phyloP scores from a whole-genome alignment of 441 rosid species.

The Aleurites moluccanus region DNA sequence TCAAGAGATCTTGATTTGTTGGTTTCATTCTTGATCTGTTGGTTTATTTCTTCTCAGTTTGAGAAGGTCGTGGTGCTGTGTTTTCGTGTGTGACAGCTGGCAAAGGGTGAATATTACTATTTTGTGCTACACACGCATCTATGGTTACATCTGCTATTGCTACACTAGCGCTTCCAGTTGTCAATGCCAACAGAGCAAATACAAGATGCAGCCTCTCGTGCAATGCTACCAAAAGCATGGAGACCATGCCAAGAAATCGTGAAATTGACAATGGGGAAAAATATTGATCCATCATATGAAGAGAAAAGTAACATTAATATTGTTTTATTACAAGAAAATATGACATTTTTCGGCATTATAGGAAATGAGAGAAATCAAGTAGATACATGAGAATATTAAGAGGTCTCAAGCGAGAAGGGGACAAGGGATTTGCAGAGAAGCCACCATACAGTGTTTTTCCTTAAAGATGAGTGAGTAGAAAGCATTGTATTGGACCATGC shows the following conservation, averaged over 20 bases:
- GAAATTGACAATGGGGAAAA: constrained; percentile 26
- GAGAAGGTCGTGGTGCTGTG: too few species aligned
- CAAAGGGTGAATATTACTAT: constrained; percentile 72
- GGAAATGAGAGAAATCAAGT: not conserved
- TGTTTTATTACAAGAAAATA: not conserved
- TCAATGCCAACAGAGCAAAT: constrained; percentile 64
- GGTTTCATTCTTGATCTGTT: too few species aligned
- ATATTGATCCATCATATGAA: not conserved
- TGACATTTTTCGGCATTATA: not conserved
- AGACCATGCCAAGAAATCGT: constrained; percentile 70
- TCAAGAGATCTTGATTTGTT: too few species aligned
- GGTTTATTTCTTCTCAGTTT: too few species aligned
- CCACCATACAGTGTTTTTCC: not conserved
- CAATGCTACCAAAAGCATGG: constrained; percentile 74
- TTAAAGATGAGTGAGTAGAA: not conserved
- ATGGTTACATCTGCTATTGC: constrained; percentile 97
- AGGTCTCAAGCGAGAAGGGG: not conserved
- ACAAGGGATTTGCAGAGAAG: not conserved
- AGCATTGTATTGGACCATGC: not conserved
- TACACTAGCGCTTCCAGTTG: constrained; percentile 66
- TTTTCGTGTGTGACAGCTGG: too few species aligned
- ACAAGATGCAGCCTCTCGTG: constrained; percentile 63
- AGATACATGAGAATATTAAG: not conserved
- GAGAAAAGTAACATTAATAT: not conserved
- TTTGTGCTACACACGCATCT: constrained; percentile 95